Conservation (phyloP, 2,329 filamentous ascomycete species). For the Aspergillus sp. region DNA sequence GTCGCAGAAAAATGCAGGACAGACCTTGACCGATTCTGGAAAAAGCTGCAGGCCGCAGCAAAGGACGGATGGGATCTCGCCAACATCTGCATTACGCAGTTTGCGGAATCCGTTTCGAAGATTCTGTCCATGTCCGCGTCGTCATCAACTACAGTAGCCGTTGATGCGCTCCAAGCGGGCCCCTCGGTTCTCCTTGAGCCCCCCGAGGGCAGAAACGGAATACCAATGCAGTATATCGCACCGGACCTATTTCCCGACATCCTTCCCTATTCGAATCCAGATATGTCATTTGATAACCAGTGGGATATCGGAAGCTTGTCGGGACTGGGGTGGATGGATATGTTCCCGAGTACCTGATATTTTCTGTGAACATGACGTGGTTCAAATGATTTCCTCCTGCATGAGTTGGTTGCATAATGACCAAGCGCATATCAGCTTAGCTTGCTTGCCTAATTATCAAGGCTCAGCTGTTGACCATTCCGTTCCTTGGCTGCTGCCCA, state of each 20-base stretch:
- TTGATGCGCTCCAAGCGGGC: not conserved
- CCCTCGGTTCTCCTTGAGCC: not conserved
- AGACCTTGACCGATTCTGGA: not conserved
- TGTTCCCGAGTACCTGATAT: not conserved
- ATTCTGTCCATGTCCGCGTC: conserved; percentile 5
- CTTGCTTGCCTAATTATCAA: too few relatives aligned
- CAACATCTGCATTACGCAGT: conserved; percentile 21
- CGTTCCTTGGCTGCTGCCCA: too few relatives aligned
- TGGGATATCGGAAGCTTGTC: conserved; percentile 14
- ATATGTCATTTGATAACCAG: conserved; percentile 16
- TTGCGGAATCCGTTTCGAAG: conserved; percentile 19
- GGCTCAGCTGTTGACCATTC: too few relatives aligned
- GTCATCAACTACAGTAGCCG: not conserved
- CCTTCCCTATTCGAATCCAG: conserved; percentile 14
- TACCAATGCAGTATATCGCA: not conserved
- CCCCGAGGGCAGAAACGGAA: not conserved
- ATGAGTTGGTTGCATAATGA: too few relatives aligned
- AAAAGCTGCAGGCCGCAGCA: conserved; percentile 16
- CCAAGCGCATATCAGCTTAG: too few relatives aligned
- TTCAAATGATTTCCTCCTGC: too few relatives aligned
- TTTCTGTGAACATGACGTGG: too few relatives aligned
- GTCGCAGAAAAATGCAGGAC: too few relatives aligned
- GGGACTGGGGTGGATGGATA: conserved; percentile 14
- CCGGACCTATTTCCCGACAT: conserved; percentile 14
- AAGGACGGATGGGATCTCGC: conserved; percentile 22